Base-by-base conservation (phyloP, 2,329 filamentous ascomycete species). In the Xylariaceae sp. region DNA sequence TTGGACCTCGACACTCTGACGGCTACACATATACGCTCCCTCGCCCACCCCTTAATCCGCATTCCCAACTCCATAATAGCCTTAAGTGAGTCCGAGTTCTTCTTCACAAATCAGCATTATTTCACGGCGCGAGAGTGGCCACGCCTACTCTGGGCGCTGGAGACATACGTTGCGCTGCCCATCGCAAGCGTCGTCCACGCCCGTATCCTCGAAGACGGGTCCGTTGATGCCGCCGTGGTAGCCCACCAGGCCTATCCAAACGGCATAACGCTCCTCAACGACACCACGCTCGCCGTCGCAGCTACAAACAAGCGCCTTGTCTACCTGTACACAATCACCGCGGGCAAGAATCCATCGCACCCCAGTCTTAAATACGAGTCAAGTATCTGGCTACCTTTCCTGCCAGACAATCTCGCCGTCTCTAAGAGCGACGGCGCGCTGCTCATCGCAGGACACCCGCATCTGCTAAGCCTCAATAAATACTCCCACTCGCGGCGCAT, bases 91-190 rank as follows among this genome's bases (percentile, higher is more conserved):
- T 58, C 66, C 1, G 71, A 74, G 49, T 59, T 75, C 13, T 71
- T 70, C 47, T 66, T 75, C 15, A 73, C 72, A 1, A 75, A 74
- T 44, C 68, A 73, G 50, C 71, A 74, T 52, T 49, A 65, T 53
- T 68, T 74, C 50, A 58, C 65, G 0, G 58, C 60, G 5, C 55
- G 53, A 2, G 47, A 66, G 4, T 56, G 51, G 2, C 58, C 49
- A 1, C 5, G 67, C 1, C 58, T 74, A 0, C 58, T 66, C 5
- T 49, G 53, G 1, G 1, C 32, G 9, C 19, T 70, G 0, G 73
- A 75, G 56, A 72, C 69, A 0, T 70, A 69, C 12, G 48, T 70
- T 0, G 61, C 59, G 0, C 54, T 66, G 1, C 66, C 72, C 0
- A 50, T 65, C 0, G 71, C 66, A 0, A 67, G 65, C 0, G 61